phyloP scores from a whole-genome alignment of 768 basidiomycete species.

The Thelephora ganbajun region DNA sequence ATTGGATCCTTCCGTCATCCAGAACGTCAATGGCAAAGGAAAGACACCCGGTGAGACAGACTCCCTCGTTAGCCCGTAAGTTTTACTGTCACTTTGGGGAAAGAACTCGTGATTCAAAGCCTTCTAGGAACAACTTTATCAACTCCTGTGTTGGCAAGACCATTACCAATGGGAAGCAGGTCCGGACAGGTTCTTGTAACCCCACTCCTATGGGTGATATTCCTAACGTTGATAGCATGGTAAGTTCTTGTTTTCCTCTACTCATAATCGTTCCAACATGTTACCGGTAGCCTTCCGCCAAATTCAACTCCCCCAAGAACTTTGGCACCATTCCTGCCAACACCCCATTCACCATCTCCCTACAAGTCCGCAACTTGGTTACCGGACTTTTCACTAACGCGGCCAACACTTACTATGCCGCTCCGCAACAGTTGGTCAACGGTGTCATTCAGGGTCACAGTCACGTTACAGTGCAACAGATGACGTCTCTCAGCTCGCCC shows the following conservation, averaged over 20 bases:
- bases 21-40: too few species aligned
- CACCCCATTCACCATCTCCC: slow-evolving; percentile 36
- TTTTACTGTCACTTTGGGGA: too few species aligned
- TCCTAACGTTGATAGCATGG: slow-evolving; percentile 30
- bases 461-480: slow-evolving; percentile 38
- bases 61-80: too few species aligned
- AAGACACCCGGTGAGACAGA: too few species aligned
- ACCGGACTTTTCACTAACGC: slow-evolving; percentile 52
- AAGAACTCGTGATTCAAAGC: too few species aligned
- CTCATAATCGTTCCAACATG: too few species aligned
- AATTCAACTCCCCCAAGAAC: slow-evolving; percentile 38
- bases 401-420: slow-evolving; percentile 33
- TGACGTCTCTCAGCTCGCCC: slow-evolving; percentile 29
- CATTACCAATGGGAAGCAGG: slow-evolving; percentile 30
- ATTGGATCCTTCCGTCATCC: slow-evolving; percentile 32
- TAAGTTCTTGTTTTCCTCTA: too few species aligned
- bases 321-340: slow-evolving; percentile 30
- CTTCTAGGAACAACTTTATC: slow-evolving; percentile 53
- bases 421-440: slow-evolving; percentile 33
- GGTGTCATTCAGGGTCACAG: slow-evolving; percentile 38
- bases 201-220: slow-evolving; percentile 49
- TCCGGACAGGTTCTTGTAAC: slow-evolving; percentile 41
- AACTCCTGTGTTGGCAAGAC: slow-evolving; percentile 34
- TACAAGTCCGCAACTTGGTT: slow-evolving; percentile 31
- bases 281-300: slow-evolving; percentile 28